phyloP scores from a whole-genome alignment of 2,329 filamentous ascomycete genomes.

The Penicillium brevicompactum region DNA sequence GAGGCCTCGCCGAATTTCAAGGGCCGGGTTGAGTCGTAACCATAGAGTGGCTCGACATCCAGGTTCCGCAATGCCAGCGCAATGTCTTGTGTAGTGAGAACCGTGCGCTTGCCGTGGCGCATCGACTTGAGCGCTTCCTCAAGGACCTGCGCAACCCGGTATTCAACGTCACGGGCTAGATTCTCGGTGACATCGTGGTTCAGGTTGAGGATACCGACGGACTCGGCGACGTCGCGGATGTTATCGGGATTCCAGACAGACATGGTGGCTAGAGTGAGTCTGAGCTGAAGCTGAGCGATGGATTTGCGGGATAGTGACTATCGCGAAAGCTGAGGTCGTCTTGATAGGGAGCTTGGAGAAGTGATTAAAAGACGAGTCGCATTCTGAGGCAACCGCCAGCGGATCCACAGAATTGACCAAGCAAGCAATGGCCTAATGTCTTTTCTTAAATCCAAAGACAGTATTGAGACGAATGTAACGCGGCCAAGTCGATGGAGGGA shows the following conservation, averaged over 20 bases:
- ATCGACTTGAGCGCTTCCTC: constrained; percentile 95
- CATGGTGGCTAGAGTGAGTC: constrained; percentile 38
- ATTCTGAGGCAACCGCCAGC: constrained; percentile 16
- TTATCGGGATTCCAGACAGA: constrained; percentile 95
- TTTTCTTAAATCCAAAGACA: no score
- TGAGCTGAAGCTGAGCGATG: constrained; percentile 1
- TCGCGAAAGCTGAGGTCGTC: constrained; percentile 2
- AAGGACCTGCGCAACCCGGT: constrained; percentile 88
- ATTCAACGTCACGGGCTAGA: constrained; percentile 92
- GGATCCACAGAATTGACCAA: background rate
- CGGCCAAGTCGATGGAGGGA: background rate
- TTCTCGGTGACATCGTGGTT: constrained; percentile 85
- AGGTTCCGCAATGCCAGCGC: constrained; percentile 81
- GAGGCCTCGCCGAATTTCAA: constrained; percentile 92
- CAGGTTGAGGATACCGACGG: constrained; percentile 80
- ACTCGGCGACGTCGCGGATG: constrained; percentile 92
- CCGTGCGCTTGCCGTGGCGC: constrained; percentile 84
- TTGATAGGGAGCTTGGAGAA: background rate
- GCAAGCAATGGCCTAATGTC: background rate
- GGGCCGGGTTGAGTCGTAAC: constrained; percentile 89
- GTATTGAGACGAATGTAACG: background rate
- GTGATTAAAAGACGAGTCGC: constrained; percentile 9
- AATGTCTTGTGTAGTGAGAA: constrained; percentile 85
- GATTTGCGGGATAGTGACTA: background rate
- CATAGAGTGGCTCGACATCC: constrained; percentile 93